These are phyloP conservation scores for Talaromyces nanjingensis DNA, from an alignment of 495 filamentous ascomycete genomes.

Conservation along the genomic window DNA sequence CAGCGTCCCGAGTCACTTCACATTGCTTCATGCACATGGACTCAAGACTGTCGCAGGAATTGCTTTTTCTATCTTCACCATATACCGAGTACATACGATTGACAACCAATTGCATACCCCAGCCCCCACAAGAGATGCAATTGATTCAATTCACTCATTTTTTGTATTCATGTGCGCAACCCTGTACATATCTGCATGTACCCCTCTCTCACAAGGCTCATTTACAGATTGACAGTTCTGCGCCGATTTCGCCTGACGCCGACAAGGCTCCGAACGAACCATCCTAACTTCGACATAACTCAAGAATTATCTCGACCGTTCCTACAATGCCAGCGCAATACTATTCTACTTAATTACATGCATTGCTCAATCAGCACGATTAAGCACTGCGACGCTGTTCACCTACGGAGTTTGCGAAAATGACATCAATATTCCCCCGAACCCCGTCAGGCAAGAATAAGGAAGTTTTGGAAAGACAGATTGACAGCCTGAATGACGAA, in stretches of 20 bases:
- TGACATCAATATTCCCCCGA: neutral
- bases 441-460: constrained; percentile 4
- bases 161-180: neutral
- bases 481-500: constrained; percentile 8
- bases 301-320: neutral
- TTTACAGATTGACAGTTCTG: neutral
- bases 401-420: neutral
- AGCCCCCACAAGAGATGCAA: neutral
- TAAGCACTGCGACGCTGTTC: neutral
- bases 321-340: neutral
- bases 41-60: neutral
- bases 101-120: neutral
- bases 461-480: constrained; percentile 1
- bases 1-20: neutral
- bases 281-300: neutral
- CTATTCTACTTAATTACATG: neutral
- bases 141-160: neutral
- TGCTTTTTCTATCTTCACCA: neutral
- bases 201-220: neutral
- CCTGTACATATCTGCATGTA: neutral
- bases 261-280: neutral
- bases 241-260: neutral
- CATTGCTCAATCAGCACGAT: neutral
- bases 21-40: neutral
- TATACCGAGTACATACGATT: neutral